These are phyloP conservation scores for Cyclotella atomus DNA, from an alignment of 108 stramenopile genomes.

Conservation along the genomic window DNA sequence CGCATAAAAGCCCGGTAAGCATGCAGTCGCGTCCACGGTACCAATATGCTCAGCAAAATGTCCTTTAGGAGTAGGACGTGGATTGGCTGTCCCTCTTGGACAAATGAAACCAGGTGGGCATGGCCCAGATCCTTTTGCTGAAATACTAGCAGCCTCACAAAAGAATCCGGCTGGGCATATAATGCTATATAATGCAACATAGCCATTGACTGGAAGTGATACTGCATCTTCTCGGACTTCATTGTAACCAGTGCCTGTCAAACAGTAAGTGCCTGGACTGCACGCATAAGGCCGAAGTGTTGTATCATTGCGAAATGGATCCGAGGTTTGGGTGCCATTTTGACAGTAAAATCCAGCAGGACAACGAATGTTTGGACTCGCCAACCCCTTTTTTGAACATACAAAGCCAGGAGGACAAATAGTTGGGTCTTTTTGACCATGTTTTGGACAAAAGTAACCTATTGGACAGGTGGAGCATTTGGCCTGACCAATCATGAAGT, in stretches of 20 bases:
- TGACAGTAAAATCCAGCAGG: conserved; percentile 86
- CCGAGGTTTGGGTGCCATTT: conserved; percentile 79
- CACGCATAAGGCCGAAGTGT: conserved; percentile 67
- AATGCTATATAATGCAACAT: conserved; percentile 14
- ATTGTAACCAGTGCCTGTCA: conserved; percentile 83
- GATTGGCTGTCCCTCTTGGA: conserved; percentile 77
- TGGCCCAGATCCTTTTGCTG: conserved; percentile 65
- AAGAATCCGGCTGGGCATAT: conserved; percentile 82
- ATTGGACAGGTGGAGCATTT: conserved; percentile 83
- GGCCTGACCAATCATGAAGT: conserved; percentile 60
- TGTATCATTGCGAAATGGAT: conserved; percentile 68
- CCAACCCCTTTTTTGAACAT: conserved; percentile 68
- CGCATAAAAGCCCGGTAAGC: conserved; percentile 74
- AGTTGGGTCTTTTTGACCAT: conserved; percentile 62
- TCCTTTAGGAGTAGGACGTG: conserved; percentile 80
- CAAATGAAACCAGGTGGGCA: conserved; percentile 86
- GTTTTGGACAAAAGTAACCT: conserved; percentile 83
- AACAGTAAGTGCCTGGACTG: conserved; percentile 79
- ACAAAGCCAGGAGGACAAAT: conserved; percentile 75
- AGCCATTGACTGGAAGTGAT: not conserved
- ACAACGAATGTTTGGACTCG: conserved; percentile 66
- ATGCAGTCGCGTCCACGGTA: conserved; percentile 66
- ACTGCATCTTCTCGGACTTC: conserved; percentile 62
- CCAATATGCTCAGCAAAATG: conserved; percentile 70
- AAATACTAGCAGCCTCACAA: conserved; percentile 70